These are phyloP conservation scores for Trichoderma guizhouense DNA, from an alignment of 2,329 filamentous ascomycete species.

Conservation along the genomic window DNA sequence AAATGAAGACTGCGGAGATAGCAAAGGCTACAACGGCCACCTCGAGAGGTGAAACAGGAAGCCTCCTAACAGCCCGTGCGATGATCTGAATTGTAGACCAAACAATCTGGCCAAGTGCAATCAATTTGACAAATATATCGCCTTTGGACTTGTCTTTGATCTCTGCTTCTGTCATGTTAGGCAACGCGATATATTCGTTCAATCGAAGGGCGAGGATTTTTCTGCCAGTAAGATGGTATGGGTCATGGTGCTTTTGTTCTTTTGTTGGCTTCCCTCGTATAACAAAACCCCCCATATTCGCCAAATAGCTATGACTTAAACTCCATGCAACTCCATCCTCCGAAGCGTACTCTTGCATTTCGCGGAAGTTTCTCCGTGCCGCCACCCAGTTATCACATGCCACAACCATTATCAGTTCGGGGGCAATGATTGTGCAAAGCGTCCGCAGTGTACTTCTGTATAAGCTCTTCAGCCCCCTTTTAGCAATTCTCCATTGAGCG, in stretches of 20 bases:
- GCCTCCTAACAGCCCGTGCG: background rate
- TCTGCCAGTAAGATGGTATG: background rate
- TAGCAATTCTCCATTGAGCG: background rate
- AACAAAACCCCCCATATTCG: background rate
- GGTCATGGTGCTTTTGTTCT: too few species aligned
- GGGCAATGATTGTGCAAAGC: background rate
- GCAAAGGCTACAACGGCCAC: background rate
- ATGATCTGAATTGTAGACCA: background rate
- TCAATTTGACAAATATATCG: background rate
- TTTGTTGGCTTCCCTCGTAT: background rate
- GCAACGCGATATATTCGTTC: background rate
- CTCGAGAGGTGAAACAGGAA: background rate
- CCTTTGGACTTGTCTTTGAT: background rate
- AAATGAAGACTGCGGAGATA: background rate
- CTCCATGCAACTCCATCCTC: background rate
- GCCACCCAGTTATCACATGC: background rate
- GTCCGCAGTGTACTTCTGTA: background rate
- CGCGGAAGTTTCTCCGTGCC: rapidly evolving
- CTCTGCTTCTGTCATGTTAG: background rate
- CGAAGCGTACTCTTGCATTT: background rate
- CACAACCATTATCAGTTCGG: background rate
- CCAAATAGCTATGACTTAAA: background rate
- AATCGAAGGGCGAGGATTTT: background rate
- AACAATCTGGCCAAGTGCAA: background rate
- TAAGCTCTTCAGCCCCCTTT: background rate